phyloP scores from a whole-genome alignment of 2,329 filamentous ascomycete species.

The Fusarium citri region DNA sequence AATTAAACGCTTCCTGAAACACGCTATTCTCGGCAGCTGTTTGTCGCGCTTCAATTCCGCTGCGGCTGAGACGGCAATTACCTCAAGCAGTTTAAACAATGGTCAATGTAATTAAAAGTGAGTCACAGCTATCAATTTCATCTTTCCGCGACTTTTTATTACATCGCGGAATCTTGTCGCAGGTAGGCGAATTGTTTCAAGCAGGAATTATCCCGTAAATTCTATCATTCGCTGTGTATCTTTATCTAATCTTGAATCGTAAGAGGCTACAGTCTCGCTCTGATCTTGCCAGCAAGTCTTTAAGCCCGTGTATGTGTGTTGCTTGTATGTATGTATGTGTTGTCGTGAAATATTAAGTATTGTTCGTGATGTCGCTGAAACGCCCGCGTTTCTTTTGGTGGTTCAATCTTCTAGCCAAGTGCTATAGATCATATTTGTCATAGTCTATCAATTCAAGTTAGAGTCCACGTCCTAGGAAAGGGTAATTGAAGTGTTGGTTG shows the following conservation, averaged over 20 bases:
- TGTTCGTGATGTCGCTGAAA: neutral
- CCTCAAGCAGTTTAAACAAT: slow-evolving; percentile 14
- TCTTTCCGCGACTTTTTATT: too few relatives aligned
- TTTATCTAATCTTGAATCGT: neutral
- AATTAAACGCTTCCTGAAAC: slow-evolving; percentile 19
- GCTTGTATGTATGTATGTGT: neutral
- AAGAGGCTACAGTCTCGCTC: neutral
- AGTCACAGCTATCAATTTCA: slow-evolving; percentile 2
- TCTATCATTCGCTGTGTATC: slow-evolving; percentile 1
- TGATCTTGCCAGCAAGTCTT: neutral
- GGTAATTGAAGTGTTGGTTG: too few relatives aligned
- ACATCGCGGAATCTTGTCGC: neutral
- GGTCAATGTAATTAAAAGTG: neutral
- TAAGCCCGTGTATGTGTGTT: neutral
- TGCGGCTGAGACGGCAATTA: slow-evolving; percentile 27
- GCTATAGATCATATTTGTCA: slow-evolving; percentile 14
- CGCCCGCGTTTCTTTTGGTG: neutral
- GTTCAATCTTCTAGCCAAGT: slow-evolving; percentile 23
- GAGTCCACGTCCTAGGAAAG: too few relatives aligned
- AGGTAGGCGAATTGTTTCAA: neutral
- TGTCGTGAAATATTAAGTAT: neutral
- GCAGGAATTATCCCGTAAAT: neutral
- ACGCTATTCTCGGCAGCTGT: neutral
- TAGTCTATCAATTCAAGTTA: too few relatives aligned
- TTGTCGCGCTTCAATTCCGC: slow-evolving; percentile 4